A percentile compares a stretch with the other conserved stretches of the same genome.
Evolutionary conservation across 148 eudicot species (phyloP).

Genomic region (Rhododendron ovatum): DNA sequence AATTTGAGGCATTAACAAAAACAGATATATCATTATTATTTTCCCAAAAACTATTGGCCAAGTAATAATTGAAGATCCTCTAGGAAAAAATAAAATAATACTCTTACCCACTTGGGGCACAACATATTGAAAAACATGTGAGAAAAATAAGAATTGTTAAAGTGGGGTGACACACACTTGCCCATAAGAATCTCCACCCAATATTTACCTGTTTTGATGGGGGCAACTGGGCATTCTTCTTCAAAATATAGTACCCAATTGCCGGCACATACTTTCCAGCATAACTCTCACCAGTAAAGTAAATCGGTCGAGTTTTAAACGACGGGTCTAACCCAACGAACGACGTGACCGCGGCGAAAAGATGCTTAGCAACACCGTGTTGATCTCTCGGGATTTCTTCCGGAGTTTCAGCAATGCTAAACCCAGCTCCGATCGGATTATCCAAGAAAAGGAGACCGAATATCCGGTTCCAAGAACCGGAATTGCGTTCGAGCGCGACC

Average conservation of each 20-base stretch:
- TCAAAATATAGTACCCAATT: conserved; percentile 60
- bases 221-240: conserved; percentile 33
- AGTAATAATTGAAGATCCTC: too few relatives aligned
- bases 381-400: conserved; percentile 77
- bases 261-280: conserved; percentile 82
- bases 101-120: background rate
- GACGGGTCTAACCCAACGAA: conserved; percentile 34
- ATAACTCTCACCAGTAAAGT: conserved; percentile 87
- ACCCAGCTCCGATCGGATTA: conserved; percentile 82
- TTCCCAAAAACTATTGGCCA: too few relatives aligned
- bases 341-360: conserved; percentile 45
- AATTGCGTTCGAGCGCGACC: conserved; percentile 35
- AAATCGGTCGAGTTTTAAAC: conserved; percentile 57
- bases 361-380: conserved; percentile 54
- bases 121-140: too few relatives aligned
- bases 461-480: conserved; percentile 54
- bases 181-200: conserved; percentile 10
- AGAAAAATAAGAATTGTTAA: too few relatives aligned
- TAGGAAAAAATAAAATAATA: too few relatives aligned
- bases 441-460: conserved; percentile 74
- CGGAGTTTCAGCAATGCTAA: conserved; percentile 52
- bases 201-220: conserved; percentile 30
- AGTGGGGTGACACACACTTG: too few relatives aligned
- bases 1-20: too few relatives aligned
- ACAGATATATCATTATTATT: too few relatives aligned